Evolutionary conservation across 2,329 filamentous ascomycete genomes (phyloP), one percentile per base, ranked within the genome.

Genomic region (Colletotrichum plurivorum): DNA sequence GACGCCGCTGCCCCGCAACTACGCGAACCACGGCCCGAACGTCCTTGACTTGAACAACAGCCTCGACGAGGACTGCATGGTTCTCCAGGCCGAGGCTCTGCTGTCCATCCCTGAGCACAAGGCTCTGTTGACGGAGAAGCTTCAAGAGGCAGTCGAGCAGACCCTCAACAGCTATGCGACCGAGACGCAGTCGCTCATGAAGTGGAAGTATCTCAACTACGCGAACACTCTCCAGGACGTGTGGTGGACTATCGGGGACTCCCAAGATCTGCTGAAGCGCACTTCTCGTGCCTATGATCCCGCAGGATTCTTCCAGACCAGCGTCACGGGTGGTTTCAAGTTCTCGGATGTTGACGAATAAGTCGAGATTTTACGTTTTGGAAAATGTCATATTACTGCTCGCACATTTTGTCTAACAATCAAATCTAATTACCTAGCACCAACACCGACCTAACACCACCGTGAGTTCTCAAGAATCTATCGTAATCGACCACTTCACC

Each of bases 141-240:
- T 80, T 9, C 72, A 51, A 7, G 12, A 39, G 2, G 56, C 56
- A 5, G 27, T 59, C 4, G 56, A 59, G 31, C 7, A 5, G n/a
- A 59, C 45, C 0, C n/a, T 59, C 4, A 25, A 12, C 7, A 5
- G 41, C 0, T 74, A 66, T 54, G 70, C 71, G 12, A 64, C 64
- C 0, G 55, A 71, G 25, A 75, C 78, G 46, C 56, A 73, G 0
- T 41, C 46, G 27, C 45, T 45, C 15, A 36, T 43, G 1, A 20
- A 45, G 7, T 81, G 77, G 72, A 75, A 76, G 62, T 82, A 82
- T 59, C 76, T 81, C 58, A 82, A 81, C 71, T 81, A 82, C 56
- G 76, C 76, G 63, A 72, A 74, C 1, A 75, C 76, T 43, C 75
- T 76, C 46, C 75, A 77, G 58, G 67, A 74, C 10, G 80, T 4